Conservation (phyloP, 164 flowering plant species). For the Sedum album region DNA sequence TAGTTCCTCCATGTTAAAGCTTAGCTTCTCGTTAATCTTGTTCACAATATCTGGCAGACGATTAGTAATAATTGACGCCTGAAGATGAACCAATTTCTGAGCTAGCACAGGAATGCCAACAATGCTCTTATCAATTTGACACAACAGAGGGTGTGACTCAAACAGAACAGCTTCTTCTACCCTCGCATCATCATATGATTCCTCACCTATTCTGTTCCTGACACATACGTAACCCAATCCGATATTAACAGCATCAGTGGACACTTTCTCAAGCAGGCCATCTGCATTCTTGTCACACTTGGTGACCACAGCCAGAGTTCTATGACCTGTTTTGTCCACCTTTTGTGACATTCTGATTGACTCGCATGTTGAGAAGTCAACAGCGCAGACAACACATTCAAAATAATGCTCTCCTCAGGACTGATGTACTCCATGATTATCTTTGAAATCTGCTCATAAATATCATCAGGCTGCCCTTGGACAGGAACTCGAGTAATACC, state of each 20-base stretch:
- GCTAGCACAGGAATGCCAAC: slow-evolving; percentile 30
- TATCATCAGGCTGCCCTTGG: slow-evolving; percentile 42
- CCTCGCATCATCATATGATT: slow-evolving; percentile 31
- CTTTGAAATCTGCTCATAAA: slow-evolving; percentile 33
- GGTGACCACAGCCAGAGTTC: slow-evolving; percentile 43
- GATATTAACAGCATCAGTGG: slow-evolving; percentile 35
- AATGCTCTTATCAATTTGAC: slow-evolving; percentile 20
- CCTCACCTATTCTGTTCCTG: slow-evolving; percentile 38
- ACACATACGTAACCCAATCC: slow-evolving; percentile 39
- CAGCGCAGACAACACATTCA: slow-evolving; percentile 36
- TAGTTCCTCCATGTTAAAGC: slow-evolving; percentile 14
- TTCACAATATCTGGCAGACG: slow-evolving; percentile 25
- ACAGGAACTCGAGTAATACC: slow-evolving; percentile 44
- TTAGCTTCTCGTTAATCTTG: slow-evolving; percentile 25
- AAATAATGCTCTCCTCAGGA: slow-evolving; percentile 36
- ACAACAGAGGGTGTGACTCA: slow-evolving; percentile 19
- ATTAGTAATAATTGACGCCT: slow-evolving; percentile 20
- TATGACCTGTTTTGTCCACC: slow-evolving; percentile 30
- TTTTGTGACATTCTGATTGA: slow-evolving; percentile 44
- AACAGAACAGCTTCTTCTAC: slow-evolving; percentile 24
- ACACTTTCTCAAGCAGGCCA: slow-evolving; percentile 29
- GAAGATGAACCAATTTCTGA: slow-evolving; percentile 23
- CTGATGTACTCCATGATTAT: slow-evolving; percentile 34
- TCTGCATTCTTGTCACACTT: slow-evolving; percentile 36
- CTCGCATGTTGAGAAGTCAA: slow-evolving; percentile 47